Base-by-base conservation (phyloP, 345 rosid genomes). In the Acer yangbiense region DNA sequence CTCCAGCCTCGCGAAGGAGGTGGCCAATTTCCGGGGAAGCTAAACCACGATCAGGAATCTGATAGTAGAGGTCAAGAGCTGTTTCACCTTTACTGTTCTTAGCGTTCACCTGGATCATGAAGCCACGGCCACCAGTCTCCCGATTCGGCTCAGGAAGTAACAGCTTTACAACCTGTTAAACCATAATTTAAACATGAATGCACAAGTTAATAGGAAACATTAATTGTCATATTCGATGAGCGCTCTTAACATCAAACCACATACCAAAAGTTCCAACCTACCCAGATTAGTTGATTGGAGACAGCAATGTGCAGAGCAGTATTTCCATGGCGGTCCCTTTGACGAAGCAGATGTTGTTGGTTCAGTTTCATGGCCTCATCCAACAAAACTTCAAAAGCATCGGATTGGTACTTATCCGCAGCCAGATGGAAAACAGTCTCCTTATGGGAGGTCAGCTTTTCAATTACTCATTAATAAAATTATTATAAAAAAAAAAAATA, bases 341-440 rank as follows among this genome's bases (percentile, higher is more conserved):
- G 10, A 44, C 4, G 14, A 14, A 77, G 69, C 12, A 70, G 64
- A 48, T 71, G 50, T 9, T 70, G 35, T 29, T n/a, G 29, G 6
- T 48, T 13, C 8, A 4, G 75, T 43, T 14, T 70, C 46, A 7
- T 14, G 10, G 52, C 29, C 80, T 70, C 75, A 17, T 48, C 62
- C 17, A 70, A 5, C 74, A 77, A 48, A n/a, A 77, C 68, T 2
- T 29, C 32, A 20, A 71, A 70, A 43, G 75, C 69, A 63, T 54
- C 32, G 9, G 11, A 17, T 11, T 48, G 46, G 21, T 7, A 5
- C 9, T 46, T 4, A 2, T 48, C 62, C 17, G 65, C 32, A 57
- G 80, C 80, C 2, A 77, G 75, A 46, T 77, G 80, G 32, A 77
- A 65, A 20, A 65, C 69, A 0, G 75, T 69, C 20, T 77, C 70